Base-by-base conservation (phyloP, 768 basidiomycete species). In the Psilocybe cyanescens region DNA sequence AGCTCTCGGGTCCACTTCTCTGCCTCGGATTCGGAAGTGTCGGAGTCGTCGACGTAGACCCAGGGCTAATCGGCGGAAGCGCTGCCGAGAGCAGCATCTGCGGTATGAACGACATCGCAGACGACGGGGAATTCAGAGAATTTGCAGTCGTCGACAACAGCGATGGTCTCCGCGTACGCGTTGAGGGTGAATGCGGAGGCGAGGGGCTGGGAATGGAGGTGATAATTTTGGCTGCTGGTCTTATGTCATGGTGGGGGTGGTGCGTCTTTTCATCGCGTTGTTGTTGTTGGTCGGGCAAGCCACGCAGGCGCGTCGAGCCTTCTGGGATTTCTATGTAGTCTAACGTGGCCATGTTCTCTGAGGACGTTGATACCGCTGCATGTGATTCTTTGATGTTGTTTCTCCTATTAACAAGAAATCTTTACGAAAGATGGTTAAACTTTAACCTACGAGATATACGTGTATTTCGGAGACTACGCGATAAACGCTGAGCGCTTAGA, bases 281-380 rank as follows among this genome's bases (percentile, higher is more conserved):
- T 5, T 44, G 41, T 28, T 44, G 51, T 19, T 57, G 29, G 14
- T 31, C 41, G 9, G 63, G 39, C 29, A 58, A 37, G 17, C 58
- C 46, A 14, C 65, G 71, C 1, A 84, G 76, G 17, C 78, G 79
- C 16, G 76, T 78, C 8, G 81, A 81, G 5, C 73, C 75, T 8
- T 73, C 63, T 1, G 83, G 81, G 4, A 82, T 65, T 6, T 78
- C 75, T 59, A 83, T 72, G 65, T 84, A 86, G 60, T 83, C 82
- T 46, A 86, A 70, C 8, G 79, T 79, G 9, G 82, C 78, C 83
- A 85, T 76, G 52, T 29, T 46, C 28, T 49, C n/a, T 2, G 24
- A 19, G n/a, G 47, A 49, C 24, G 28, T 8, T 24, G 47, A 24
- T 7, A 1, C 24, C 30, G 28, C 4, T 35, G 29, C 49, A 50